A percentile compares a stretch with the other conserved stretches of the same genome.
phyloP scores from a whole-genome alignment of 441 rosid species.

The Eutrema salsugineum region DNA sequence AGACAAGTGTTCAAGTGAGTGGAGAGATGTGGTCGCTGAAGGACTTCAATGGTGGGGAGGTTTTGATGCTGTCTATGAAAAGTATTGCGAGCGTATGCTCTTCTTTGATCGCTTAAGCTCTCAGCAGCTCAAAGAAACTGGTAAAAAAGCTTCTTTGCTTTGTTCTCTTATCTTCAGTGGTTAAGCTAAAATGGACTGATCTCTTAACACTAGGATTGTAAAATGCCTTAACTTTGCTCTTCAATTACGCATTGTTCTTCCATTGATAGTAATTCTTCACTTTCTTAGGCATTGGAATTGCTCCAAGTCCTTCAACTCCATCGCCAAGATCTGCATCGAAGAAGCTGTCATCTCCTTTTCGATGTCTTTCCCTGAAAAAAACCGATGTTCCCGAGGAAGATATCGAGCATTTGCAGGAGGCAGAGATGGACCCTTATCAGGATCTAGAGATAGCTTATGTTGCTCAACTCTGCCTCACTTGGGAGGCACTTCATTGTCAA shows the following conservation, averaged over 20 bases:
- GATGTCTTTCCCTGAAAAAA: slow-evolving; percentile 82
- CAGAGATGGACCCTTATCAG: slow-evolving; percentile 46
- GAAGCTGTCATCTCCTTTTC: slow-evolving; percentile 78
- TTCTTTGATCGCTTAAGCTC: slow-evolving; percentile 74
- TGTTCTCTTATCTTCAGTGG: neutral
- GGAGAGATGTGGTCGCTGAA: slow-evolving; percentile 94
- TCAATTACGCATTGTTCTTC: neutral
- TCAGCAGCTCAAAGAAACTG: slow-evolving; percentile 62
- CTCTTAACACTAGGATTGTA: neutral
- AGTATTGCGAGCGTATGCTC: slow-evolving; percentile 87
- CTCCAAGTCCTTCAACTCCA: slow-evolving; percentile 60
- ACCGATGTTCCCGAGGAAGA: slow-evolving; percentile 73
- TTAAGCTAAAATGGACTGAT: neutral
- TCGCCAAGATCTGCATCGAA: slow-evolving; percentile 82
- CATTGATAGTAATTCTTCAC: neutral
- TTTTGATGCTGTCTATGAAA: slow-evolving; percentile 83
- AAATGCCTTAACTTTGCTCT: neutral
- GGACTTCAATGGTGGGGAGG: slow-evolving; percentile 98
- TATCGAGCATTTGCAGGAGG: slow-evolving; percentile 48
- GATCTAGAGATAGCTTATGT: slow-evolving; percentile 91
- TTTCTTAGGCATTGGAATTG: slow-evolving; percentile 42
- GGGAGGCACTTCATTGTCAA: slow-evolving; percentile 99
- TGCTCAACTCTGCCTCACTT: slow-evolving; percentile 87
- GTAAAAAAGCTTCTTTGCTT: slow-evolving; percentile 43
- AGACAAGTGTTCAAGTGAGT: slow-evolving; percentile 59